phyloP scores from a whole-genome alignment of 768 basidiomycete species.

The Russula abietina region DNA sequence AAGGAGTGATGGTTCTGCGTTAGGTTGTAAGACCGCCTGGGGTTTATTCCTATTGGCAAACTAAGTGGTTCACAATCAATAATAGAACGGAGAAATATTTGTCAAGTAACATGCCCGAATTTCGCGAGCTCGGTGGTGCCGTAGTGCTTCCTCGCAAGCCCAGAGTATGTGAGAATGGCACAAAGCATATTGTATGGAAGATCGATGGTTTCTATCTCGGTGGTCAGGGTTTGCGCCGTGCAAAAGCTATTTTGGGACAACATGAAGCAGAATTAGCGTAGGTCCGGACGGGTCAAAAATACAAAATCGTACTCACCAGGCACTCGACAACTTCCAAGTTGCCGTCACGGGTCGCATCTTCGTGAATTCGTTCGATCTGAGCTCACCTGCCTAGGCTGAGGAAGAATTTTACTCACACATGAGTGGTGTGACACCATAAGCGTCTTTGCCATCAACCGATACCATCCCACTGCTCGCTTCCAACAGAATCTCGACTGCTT shows the following conservation, averaged over 20 bases:
- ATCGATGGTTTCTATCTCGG: constrained; percentile 64
- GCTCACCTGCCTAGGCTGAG: neutral
- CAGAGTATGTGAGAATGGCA: constrained; percentile 58
- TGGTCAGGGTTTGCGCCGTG: constrained; percentile 70
- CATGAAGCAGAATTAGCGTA: neutral
- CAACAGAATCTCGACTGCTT: constrained; percentile 57
- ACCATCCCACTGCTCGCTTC: constrained; percentile 56
- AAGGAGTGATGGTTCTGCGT: constrained; percentile 17
- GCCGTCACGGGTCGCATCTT: constrained; percentile 75
- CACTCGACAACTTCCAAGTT: constrained; percentile 58
- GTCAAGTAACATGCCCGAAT: constrained; percentile 40
- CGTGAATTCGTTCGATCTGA: constrained; percentile 12
- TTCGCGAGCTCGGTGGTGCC: constrained; percentile 56
- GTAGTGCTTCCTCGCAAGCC: constrained; percentile 62
- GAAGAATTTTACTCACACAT: constrained; percentile 59
- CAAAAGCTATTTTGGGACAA: constrained; percentile 40
- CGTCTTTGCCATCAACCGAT: constrained; percentile 68
- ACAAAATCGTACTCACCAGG: constrained; percentile 44
- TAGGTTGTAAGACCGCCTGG: constrained; percentile 38
- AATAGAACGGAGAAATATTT: neutral
- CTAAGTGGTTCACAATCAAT: neutral
- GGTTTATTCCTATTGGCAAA: constrained; percentile 47
- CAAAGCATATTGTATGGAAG: constrained; percentile 64
- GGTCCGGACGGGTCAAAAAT: neutral
- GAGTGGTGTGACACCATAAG: constrained; percentile 69